Evolutionary conservation across 148 eudicot genomes (phyloP).

Genomic region (Persicaria maculosa): DNA sequence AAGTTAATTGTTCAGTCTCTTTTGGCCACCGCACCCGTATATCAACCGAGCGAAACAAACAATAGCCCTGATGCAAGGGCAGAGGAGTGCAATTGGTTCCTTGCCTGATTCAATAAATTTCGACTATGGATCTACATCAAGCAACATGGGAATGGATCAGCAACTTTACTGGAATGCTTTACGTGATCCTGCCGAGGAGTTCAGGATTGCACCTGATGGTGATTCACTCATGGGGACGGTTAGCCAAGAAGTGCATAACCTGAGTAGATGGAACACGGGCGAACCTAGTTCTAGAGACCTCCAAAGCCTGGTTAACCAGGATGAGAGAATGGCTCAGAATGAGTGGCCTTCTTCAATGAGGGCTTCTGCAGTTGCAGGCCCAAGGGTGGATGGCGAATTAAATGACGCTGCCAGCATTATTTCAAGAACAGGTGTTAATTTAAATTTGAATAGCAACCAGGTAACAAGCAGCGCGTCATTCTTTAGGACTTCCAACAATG

Average conservation of each 20-base stretch:
- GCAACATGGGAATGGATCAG: conserved; percentile 49
- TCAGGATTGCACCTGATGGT: conserved; percentile 26
- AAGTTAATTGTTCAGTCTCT: background rate
- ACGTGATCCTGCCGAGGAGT: conserved; percentile 42
- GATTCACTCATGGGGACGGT: conserved; percentile 22
- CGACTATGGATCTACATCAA: conserved; percentile 56
- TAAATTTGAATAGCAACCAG: conserved; percentile 33
- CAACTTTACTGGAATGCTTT: conserved; percentile 57
- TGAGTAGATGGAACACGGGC: conserved; percentile 30
- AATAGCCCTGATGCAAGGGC: conserved; percentile 67
- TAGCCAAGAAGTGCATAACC: conserved; percentile 20
- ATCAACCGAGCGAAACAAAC: background rate
- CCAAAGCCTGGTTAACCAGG: conserved; percentile 20
- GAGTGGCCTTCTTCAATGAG: conserved; percentile 28
- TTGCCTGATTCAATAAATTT: conserved; percentile 64
- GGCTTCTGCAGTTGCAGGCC: conserved; percentile 26
- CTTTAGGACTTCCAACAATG: conserved; percentile 30
- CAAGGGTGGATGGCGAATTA: conserved; percentile 24
- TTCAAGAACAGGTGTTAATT: conserved; percentile 31
- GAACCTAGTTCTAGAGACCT: conserved; percentile 22
- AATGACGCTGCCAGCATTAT: conserved; percentile 32
- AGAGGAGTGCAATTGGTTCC: conserved; percentile 67
- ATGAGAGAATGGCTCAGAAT: conserved; percentile 23
- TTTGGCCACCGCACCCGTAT: background rate
- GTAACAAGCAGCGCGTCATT: conserved; percentile 24